A percentile compares a stretch with the other conserved stretches of the same genome.
Conservation (phyloP, 768 basidiomycete species). For the Leccinum sublutescens region DNA sequence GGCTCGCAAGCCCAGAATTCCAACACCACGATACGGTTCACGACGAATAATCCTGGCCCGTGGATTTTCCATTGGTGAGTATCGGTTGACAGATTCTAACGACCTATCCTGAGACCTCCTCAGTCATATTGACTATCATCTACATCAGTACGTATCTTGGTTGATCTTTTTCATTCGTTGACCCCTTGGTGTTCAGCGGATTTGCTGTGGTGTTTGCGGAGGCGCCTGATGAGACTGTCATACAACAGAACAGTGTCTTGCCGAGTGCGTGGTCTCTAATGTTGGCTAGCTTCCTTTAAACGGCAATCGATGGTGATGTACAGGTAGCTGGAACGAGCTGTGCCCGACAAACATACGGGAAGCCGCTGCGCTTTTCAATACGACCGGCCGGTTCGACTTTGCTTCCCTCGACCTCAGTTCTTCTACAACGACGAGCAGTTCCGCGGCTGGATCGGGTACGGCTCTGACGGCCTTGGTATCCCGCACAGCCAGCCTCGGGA, state of each 20-base stretch:
- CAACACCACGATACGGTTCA: slow-evolving; percentile 56
- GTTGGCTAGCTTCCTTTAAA: neutral
- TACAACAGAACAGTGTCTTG: slow-evolving; percentile 16
- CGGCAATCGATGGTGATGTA: neutral
- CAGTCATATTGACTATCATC: slow-evolving; percentile 35
- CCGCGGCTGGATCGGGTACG: neutral
- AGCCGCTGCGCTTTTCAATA: slow-evolving; percentile 17
- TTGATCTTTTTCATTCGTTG: neutral
- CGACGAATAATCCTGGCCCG: slow-evolving; percentile 65
- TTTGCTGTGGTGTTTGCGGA: slow-evolving; percentile 34
- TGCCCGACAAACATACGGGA: slow-evolving; percentile 21
- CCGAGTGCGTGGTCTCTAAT: slow-evolving; percentile 17
- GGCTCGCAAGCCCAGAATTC: slow-evolving; percentile 34
- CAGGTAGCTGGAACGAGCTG: slow-evolving; percentile 21
- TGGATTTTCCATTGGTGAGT: slow-evolving; percentile 49
- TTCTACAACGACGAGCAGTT: neutral
- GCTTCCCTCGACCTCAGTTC: slow-evolving; percentile 7
- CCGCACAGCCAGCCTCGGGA: neutral
- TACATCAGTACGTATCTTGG: slow-evolving; percentile 19
- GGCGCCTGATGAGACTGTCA: slow-evolving; percentile 18
- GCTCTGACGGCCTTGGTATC: slow-evolving; percentile 1
- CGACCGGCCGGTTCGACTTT: slow-evolving; percentile 19
- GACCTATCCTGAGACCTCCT: neutral
- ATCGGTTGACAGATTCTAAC: neutral
- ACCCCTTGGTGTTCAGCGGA: slow-evolving; percentile 18